phyloP scores from a whole-genome alignment of 805 yeast species.

The Cyberlindnera xishuangbannaensis region DNA sequence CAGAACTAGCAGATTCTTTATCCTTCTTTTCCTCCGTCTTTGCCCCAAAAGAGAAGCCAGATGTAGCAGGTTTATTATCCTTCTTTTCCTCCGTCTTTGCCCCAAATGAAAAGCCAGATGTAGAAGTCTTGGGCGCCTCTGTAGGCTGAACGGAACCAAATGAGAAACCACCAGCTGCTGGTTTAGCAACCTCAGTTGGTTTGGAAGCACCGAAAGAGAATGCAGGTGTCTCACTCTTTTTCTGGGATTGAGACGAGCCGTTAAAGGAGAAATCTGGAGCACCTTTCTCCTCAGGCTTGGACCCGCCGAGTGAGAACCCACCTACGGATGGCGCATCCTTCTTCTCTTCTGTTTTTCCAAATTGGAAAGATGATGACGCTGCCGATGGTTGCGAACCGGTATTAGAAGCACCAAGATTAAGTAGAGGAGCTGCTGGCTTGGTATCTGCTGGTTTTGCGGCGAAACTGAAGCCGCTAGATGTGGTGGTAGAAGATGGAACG shows the following conservation, averaged over 20 bases:
- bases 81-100: not conserved
- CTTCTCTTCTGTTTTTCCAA: not conserved
- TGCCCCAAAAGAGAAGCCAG: constrained; percentile 21
- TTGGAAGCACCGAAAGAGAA: not conserved
- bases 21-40: constrained; percentile 1
- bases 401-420: not conserved
- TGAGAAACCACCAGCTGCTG: not conserved
- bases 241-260: not conserved
- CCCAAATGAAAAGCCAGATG: not conserved
- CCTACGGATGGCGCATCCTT: not conserved
- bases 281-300: not conserved
- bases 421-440: not conserved
- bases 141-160: not conserved
- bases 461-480: too few relatives aligned
- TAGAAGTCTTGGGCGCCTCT: not conserved
- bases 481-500: too few relatives aligned
- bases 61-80: not conserved
- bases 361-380: too few relatives aligned
- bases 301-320: not conserved
- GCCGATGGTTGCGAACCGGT: not conserved
- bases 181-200: not conserved
- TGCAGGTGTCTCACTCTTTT: not conserved
- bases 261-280: not conserved
- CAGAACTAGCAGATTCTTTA: constrained; percentile 1
- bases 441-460: not conserved